Evolutionary conservation across 2,329 filamentous ascomycete genomes (phyloP).

Genomic region (Neocucurbitaria cava): DNA sequence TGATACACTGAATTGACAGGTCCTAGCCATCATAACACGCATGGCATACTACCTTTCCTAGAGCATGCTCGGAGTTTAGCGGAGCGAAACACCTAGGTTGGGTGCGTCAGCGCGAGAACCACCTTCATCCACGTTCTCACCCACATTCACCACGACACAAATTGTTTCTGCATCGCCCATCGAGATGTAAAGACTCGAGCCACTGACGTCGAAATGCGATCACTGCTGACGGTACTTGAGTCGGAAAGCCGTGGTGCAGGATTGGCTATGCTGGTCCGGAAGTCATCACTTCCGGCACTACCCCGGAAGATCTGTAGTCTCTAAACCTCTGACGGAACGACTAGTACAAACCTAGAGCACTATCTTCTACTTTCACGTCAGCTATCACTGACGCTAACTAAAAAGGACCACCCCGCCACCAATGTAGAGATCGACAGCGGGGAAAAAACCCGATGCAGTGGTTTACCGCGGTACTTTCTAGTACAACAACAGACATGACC

Average conservation of each 20-base stretch:
- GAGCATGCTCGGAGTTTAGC: neutral
- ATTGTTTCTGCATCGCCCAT: neutral
- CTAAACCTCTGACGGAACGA: neutral
- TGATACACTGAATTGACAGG: too few species aligned
- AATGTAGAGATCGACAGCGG: slow-evolving; percentile 11
- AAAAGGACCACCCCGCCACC: neutral
- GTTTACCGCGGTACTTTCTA: slow-evolving; percentile 6
- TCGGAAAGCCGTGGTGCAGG: neutral
- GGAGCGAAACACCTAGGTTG: neutral
- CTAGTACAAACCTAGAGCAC: neutral
- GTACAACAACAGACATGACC: neutral
- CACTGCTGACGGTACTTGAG: neutral
- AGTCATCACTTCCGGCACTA: neutral
- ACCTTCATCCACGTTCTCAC: neutral
- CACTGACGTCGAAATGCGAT: neutral
- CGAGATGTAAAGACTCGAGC: neutral
- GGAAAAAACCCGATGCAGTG: neutral
- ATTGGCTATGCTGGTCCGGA: neutral
- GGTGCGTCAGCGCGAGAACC: neutral
- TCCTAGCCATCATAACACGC: too few species aligned
- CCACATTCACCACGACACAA: neutral
- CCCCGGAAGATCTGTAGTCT: neutral
- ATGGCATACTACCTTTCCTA: neutral
- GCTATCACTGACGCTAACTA: slow-evolving; percentile 1
- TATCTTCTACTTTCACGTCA: neutral